Base-by-base conservation (phyloP, 352 stramenopile species). In the Globisporangium apiculatum region DNA sequence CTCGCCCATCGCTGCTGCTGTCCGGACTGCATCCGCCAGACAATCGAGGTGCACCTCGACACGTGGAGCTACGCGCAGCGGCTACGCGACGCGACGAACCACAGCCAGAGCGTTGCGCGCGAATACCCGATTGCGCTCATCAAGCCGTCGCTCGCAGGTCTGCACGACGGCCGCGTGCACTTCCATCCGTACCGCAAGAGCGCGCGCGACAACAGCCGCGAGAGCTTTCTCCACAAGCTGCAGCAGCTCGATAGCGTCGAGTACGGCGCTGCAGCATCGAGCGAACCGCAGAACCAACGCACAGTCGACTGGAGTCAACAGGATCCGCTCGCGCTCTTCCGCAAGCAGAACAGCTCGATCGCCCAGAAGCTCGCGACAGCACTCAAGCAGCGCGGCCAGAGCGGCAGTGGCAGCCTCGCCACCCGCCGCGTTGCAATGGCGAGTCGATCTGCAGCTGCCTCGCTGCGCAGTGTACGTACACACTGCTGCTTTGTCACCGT, bases 41-140 rank as follows among this genome's bases (percentile, higher is more conserved):
- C 24, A 31, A 31, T 31, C 24, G 24, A 31, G 53, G 42, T 52
- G 31, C 58, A 66, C 18, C 55, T 83, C 35, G 79, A 91, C 57
- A 53, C 58, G 38, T 76, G 64, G 69, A 69, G 69, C 57, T 87
- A 77, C 61, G 43, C 75, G 51, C 72, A 76, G 54, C 81, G 79
- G 45, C 41, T 69, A 37, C 65, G 60, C 24, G 77, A 89, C 67
- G 79, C 81, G 24, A 60, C 62, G 55, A 62, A 35, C 36, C 66
- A 86, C 66, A 89, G 73, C 68, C 67, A 65, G 14, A 62, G 66
- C 17, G 61, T 91, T 48, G 61, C 62, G 36, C 50, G 51, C 31
- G 64, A 82, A 37, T 79, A 72, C 59, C 75, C 81, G 9, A 53
- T 79, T 43, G 63, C 72, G 56, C 52, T 85, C n/a, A 63, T 71